Conservation (phyloP, 441 rosid species). For the Codiaeum variegatum region DNA sequence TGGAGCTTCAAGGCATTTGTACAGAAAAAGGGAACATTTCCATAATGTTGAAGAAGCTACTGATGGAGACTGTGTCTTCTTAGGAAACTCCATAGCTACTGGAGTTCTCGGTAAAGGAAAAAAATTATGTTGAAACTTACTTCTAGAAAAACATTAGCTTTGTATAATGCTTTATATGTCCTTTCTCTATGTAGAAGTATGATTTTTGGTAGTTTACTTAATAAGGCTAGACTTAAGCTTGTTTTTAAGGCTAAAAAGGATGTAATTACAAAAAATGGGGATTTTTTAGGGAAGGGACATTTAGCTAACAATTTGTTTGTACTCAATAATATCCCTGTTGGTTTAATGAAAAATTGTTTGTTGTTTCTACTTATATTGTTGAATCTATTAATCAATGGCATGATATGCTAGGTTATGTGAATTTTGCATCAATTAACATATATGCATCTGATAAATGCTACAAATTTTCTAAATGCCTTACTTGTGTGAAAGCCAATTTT, state of each 20-base stretch:
- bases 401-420: not conserved
- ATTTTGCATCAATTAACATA: not conserved
- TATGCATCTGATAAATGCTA: not conserved
- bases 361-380: slow-evolving; percentile 1
- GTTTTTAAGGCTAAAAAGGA: not conserved
- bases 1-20: not conserved
- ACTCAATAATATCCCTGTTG: not conserved
- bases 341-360: not conserved
- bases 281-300: not conserved
- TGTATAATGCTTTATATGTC: too few species aligned
- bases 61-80: too few species aligned
- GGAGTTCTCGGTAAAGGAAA: too few species aligned
- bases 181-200: too few species aligned
- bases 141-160: too few species aligned
- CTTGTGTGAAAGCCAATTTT: not conserved
- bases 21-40: too few species aligned
- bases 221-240: not conserved
- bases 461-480: too few species aligned
- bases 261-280: not conserved
- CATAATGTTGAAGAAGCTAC: too few species aligned
- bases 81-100: too few species aligned
- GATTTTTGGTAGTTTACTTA: too few species aligned
- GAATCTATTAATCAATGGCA: not conserved
- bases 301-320: not conserved
- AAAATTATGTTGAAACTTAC: too few species aligned